phyloP scores from a whole-genome alignment of 805 yeast species.

The Ogataea pilisensis region DNA sequence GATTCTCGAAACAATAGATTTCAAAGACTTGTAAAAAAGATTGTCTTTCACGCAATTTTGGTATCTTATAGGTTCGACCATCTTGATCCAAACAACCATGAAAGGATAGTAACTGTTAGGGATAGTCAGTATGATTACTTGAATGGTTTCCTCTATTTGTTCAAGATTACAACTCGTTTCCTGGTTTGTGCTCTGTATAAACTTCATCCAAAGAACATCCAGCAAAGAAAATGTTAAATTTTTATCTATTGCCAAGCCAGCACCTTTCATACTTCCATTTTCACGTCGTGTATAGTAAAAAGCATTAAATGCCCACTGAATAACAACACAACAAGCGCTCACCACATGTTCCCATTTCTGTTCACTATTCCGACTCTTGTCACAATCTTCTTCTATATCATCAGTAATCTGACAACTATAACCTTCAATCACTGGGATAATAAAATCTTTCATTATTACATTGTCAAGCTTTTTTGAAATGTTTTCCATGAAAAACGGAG shows the following conservation, averaged over 20 bases:
- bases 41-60: constrained; percentile 5
- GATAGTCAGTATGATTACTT: constrained; percentile 10
- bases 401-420: too few species aligned
- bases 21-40: constrained; percentile 10
- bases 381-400: too few species aligned
- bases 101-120: constrained; percentile 3
- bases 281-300: not conserved
- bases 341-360: too few species aligned
- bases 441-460: not conserved
- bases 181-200: too few species aligned
- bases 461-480: not conserved
- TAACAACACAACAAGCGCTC: not conserved
- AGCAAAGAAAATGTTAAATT: too few species aligned
- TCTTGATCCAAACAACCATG: constrained; percentile 13
- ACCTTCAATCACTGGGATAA: not conserved
- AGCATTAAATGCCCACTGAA: not conserved
- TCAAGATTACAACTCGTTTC: not conserved
- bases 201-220: too few species aligned
- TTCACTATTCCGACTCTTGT: too few species aligned
- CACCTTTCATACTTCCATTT: too few species aligned
- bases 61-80: constrained; percentile 8
- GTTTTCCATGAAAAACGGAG: not conserved
- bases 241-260: too few species aligned
- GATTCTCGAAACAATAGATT: constrained; percentile 12
- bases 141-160: constrained; percentile 7